Conservation (phyloP, 1,284 basidiomycete genomes). For the Cryptococcus hybrid region DNA sequence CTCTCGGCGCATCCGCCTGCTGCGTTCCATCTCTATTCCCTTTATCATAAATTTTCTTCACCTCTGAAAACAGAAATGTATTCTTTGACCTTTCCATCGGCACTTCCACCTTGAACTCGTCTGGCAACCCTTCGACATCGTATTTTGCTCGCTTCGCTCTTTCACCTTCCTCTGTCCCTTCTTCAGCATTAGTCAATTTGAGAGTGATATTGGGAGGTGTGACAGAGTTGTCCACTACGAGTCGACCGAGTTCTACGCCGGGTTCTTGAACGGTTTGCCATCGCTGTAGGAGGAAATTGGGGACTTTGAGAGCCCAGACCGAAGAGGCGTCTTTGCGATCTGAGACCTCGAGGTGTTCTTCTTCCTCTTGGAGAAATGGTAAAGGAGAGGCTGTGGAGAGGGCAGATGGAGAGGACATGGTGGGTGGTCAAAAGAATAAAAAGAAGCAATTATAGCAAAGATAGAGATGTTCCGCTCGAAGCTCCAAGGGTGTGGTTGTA, state of each 20-base stretch:
- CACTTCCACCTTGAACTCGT: constrained; percentile 40
- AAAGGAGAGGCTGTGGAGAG: constrained; percentile 1
- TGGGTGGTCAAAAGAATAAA: neutral
- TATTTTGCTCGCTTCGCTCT: constrained; percentile 12
- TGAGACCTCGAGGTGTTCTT: constrained; percentile 33
- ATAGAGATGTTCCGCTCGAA: no score
- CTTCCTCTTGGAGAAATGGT: constrained; percentile 11
- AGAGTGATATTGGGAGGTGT: constrained; percentile 24
- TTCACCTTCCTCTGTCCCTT: neutral
- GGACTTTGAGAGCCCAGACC: constrained; percentile 51
- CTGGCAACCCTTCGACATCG: constrained; percentile 29
- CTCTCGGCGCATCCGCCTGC: constrained; percentile 1
- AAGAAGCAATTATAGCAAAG: no score
- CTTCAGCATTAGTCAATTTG: constrained; percentile 15
- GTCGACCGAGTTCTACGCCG: constrained; percentile 52
- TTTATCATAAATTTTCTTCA: constrained; percentile 14
- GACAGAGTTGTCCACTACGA: constrained; percentile 52
- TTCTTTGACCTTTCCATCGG: constrained; percentile 37
- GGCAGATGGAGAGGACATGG: neutral
- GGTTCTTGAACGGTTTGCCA: constrained; percentile 53
- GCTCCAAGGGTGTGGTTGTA: no score
- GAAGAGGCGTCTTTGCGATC: constrained; percentile 20
- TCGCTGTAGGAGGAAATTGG: constrained; percentile 54
- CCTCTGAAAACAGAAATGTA: constrained; percentile 42
- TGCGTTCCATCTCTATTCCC: neutral